Evolutionary conservation across 179 eudicot genomes (phyloP), one percentile per base, ranked within the genome.

Genomic region (Vitellaria paradoxa): DNA sequence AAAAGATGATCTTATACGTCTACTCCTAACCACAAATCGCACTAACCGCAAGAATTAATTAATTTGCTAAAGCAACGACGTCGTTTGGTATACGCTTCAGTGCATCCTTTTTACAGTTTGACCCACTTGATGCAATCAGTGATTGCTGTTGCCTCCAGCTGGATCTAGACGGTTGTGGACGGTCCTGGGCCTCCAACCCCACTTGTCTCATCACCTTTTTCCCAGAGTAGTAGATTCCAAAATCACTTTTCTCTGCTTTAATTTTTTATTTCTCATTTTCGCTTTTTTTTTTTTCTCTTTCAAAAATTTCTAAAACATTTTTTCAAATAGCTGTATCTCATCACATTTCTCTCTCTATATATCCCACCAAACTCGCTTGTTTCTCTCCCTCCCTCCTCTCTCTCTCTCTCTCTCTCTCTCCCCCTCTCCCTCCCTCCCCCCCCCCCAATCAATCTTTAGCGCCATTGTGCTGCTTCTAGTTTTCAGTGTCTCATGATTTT

Each of bases 141-240:
- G 79, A 42, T 68, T 20, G 66, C 42, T 8, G 46, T 40, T 76
- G 73, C 79, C 20, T 42, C 53, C 79, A 76, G 79, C 78, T 79
- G 78, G 74, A 68, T 74, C 21, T 47, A 72, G 17, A 79, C 61
- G 78, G 73, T 24, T 67, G 73, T 57, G 61, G 77, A 68, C 21
- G 62, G 30, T 79, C 20, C 37, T 68, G 64, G n/a, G 45, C 56
- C 56, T 24, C 47, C 2, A 5, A 47, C 68, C 77, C 73, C 72
- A 79, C 74, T 65, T 61, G 78, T 78, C 72, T 73, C 76, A 70
- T 78, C 82, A 69, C 61, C 75, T 40, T 59, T 63, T 9, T 30
- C 37, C 2, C 37, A 18, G 46, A 66, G 55, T 17, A 24, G 72
- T 70, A 78, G 74, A 82, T 75, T 78, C 85, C 80, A 69, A 73